Evolutionary conservation across 768 basidiomycete species (phyloP).

Genomic region (Lentinula guzmanii): DNA sequence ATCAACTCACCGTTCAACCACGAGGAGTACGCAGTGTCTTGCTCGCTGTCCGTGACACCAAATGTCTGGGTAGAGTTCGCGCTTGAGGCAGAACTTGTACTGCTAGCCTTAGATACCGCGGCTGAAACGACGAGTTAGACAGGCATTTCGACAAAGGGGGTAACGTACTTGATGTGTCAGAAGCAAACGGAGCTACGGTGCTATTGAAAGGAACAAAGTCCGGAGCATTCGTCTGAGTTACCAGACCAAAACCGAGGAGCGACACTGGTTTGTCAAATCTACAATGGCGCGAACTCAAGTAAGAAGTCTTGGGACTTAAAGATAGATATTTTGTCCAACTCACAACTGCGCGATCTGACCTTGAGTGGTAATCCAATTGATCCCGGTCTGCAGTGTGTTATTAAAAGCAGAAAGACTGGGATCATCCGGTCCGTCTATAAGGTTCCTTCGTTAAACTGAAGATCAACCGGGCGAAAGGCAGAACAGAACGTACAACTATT

Average conservation of each 20-base stretch:
- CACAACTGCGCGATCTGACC: constrained; percentile 38
- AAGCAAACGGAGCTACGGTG: constrained; percentile 30
- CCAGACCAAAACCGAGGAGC: constrained; percentile 56
- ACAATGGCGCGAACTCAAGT: not conserved
- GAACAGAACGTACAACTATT: constrained; percentile 17
- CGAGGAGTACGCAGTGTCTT: constrained; percentile 44
- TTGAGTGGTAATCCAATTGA: constrained; percentile 51
- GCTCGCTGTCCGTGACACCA: constrained; percentile 49
- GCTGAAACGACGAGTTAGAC: constrained; percentile 14
- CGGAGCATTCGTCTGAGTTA: constrained; percentile 46
- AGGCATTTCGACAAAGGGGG: not conserved
- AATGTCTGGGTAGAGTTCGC: constrained; percentile 22
- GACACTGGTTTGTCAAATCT: constrained; percentile 53
- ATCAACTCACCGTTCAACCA: constrained; percentile 44
- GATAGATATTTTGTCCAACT: constrained; percentile 10
- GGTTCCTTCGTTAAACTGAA: not conserved
- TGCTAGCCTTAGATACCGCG: not conserved
- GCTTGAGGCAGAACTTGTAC: not conserved
- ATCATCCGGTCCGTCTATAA: constrained; percentile 40
- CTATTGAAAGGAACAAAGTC: constrained; percentile 60
- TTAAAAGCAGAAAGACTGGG: constrained; percentile 45
- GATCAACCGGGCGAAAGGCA: not conserved
- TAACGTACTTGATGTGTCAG: constrained; percentile 13
- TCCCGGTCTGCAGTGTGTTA: constrained; percentile 43
- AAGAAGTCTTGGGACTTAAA: not conserved